Conservation (phyloP, 768 basidiomycete species). For the Amanita muscaria region DNA sequence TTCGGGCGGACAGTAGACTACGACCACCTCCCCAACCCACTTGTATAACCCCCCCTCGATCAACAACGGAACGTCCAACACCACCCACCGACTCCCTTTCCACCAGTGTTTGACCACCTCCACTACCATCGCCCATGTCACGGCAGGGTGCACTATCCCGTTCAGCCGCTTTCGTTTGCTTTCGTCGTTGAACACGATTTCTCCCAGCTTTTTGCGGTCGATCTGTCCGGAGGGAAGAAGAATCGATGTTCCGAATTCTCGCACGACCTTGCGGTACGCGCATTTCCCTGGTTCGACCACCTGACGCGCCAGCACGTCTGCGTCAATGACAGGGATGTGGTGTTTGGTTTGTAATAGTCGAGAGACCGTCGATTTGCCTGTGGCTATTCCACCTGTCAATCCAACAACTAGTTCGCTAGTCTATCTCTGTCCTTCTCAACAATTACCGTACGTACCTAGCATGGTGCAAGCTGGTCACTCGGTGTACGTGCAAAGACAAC, state of each 20-base stretch:
- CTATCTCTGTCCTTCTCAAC: too few species aligned
- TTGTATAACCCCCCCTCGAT: slow-evolving; percentile 84
- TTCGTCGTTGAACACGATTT: slow-evolving; percentile 76
- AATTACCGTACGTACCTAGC: slow-evolving; percentile 1
- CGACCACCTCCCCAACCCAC: slow-evolving; percentile 74
- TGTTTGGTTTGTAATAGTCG: slow-evolving; percentile 51
- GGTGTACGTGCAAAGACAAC: too few species aligned
- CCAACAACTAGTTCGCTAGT: slow-evolving; percentile 95
- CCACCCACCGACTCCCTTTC: slow-evolving; percentile 64
- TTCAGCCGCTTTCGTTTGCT: slow-evolving; percentile 67
- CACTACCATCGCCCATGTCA: slow-evolving; percentile 70
- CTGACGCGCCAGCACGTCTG: slow-evolving; percentile 80
- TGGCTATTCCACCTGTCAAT: slow-evolving; percentile 93
- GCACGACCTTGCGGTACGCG: slow-evolving; percentile 57
- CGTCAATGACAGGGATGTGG: slow-evolving; percentile 79
- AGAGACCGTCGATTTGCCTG: slow-evolving; percentile 93
- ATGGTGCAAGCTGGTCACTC: not conserved
- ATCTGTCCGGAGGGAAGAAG: slow-evolving; percentile 59
- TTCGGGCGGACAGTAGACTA: slow-evolving; percentile 85
- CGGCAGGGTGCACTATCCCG: slow-evolving; percentile 83
- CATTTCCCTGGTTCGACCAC: slow-evolving; percentile 81
- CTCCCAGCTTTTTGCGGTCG: slow-evolving; percentile 76
- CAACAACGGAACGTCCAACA: slow-evolving; percentile 87
- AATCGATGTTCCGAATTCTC: slow-evolving; percentile 63
- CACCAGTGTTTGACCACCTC: slow-evolving; percentile 65